Base-by-base conservation (phyloP, 1,139 yeast genomes). In the Debaryomyces coudertii region DNA sequence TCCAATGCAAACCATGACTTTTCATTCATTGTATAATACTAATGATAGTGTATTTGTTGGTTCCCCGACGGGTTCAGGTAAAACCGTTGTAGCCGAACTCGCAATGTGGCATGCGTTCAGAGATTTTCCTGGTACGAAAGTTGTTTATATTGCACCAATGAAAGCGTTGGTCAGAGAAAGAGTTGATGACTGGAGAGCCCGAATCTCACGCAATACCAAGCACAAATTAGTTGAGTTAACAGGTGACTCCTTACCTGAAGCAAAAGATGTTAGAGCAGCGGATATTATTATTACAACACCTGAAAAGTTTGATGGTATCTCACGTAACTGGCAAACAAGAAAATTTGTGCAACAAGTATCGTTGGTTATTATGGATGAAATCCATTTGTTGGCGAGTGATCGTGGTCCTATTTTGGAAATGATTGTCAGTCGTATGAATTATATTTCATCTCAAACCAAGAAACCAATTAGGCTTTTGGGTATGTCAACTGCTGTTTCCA, bases 51-150 rank as follows among this genome's bases (percentile, higher is more conserved):
- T 87, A 0, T 87, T 95, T 65, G 89, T 95, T 36, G 99, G 99
- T 11, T 92, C 98, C 0, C 99, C 99, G 2, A 95, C 99, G 1
- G 99, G 99, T 25, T 93, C 99, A 0, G 99, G 99, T 54, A 95
- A 95, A 63, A 95, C 99, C 0, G 87, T 93, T 36, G 99, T 95
- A 22, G 97, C 98, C 0, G 99, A 95, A 61, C 71, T 95, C 50
- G 98, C 98, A 0, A 88, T 93, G 12, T 95, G 98, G 98, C 93
- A 90, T 62, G 97, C 98, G 0, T 87, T 90, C 61, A 80, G 76
- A 43, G 84, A 86, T 41, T 83, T 77, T 48, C 96, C 97, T 0
- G 85, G 84, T 0, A 85, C 93, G 0, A 92, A 92, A 57, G 77
- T 92, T 42, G 97, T 92, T 7, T 95, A 95, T 63, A 92, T 95